Evolutionary conservation across 1,139 yeast species (phyloP).

Genomic region (Protomyces inouyei): DNA sequence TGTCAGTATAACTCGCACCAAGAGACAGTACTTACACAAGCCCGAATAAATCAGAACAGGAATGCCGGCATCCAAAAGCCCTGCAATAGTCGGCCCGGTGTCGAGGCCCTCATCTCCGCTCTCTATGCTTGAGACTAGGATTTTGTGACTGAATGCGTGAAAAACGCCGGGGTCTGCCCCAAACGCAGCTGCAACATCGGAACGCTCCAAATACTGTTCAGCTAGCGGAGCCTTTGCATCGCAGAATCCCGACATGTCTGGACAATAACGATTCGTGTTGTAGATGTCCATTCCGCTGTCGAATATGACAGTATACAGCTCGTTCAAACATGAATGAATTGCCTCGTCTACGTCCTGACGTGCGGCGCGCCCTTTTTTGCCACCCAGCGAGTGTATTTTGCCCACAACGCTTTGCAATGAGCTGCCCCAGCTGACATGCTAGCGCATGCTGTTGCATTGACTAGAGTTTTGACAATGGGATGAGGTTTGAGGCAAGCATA

Average conservation of each 20-base stretch:
- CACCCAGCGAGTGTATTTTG: slow-evolving; percentile 60
- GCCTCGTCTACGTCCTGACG: slow-evolving; percentile 94
- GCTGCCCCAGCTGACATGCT: slow-evolving; percentile 67
- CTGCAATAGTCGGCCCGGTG: slow-evolving; percentile 29
- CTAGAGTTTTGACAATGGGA: slow-evolving; percentile 55
- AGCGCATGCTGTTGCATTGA: slow-evolving; percentile 73
- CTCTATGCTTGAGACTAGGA: slow-evolving; percentile 46
- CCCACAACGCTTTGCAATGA: slow-evolving; percentile 50
- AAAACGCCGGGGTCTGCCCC: no score
- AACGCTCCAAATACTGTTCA: no score
- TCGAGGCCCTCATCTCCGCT: background rate
- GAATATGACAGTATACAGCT: slow-evolving; percentile 72
- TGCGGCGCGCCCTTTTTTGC: slow-evolving; percentile 64
- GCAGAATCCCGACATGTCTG: slow-evolving; percentile 64
- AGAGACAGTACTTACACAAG: slow-evolving; percentile 1
- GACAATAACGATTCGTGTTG: slow-evolving; percentile 84
- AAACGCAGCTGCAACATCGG: no score
- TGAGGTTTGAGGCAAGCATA: slow-evolving; percentile 68
- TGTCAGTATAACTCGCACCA: no score
- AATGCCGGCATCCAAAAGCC: slow-evolving; percentile 45
- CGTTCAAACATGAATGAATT: slow-evolving; percentile 75
- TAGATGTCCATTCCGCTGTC: slow-evolving; percentile 83
- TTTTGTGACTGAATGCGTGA: slow-evolving; percentile 60
- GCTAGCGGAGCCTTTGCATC: no score
- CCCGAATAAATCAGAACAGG: slow-evolving; percentile 84